Evolutionary conservation across 805 yeast species (phyloP).

Genomic region (Saccharomycopsis amapae): DNA sequence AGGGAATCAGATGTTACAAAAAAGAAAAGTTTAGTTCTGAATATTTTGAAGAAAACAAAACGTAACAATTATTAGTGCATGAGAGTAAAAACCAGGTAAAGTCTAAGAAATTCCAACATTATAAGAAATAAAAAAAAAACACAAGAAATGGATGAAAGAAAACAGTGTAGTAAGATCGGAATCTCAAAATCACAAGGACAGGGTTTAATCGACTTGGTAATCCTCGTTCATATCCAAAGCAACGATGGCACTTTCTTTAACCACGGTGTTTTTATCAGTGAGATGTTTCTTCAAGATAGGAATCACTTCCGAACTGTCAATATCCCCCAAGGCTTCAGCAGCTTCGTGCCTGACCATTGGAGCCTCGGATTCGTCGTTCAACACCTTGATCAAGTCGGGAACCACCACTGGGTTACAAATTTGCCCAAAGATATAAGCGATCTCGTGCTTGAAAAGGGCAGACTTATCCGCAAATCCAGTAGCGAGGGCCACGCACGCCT

Average conservation of each 20-base stretch:
- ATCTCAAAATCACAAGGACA: no score
- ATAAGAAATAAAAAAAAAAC: no score
- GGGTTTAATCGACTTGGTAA: no score
- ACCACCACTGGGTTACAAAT: slow-evolving; percentile 89
- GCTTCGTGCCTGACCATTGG: slow-evolving; percentile 99
- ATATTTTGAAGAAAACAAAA: no score
- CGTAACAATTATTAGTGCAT: no score
- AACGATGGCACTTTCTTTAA: slow-evolving; percentile 92
- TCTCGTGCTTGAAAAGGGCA: slow-evolving; percentile 94
- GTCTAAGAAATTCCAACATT: no score
- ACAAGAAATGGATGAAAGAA: no score
- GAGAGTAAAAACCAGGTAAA: no score
- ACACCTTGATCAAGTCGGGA: slow-evolving; percentile 76
- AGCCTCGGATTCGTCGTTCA: slow-evolving; percentile 73
- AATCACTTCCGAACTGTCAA: slow-evolving; percentile 91
- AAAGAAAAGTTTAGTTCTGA: no score
- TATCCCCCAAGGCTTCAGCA: slow-evolving; percentile 96
- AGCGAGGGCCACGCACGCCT: slow-evolving; percentile 88
- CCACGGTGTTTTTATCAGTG: slow-evolving; percentile 79
- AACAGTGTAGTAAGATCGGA: no score
- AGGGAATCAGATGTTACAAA: no score
- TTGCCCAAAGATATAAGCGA: slow-evolving; percentile 98
- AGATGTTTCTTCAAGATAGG: slow-evolving; percentile 78
- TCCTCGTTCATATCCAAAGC: slow-evolving; percentile 98
- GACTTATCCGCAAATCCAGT: slow-evolving; percentile 84